Conservation (phyloP, 2,329 filamentous ascomycete genomes). For the Diaporthe destruens region DNA sequence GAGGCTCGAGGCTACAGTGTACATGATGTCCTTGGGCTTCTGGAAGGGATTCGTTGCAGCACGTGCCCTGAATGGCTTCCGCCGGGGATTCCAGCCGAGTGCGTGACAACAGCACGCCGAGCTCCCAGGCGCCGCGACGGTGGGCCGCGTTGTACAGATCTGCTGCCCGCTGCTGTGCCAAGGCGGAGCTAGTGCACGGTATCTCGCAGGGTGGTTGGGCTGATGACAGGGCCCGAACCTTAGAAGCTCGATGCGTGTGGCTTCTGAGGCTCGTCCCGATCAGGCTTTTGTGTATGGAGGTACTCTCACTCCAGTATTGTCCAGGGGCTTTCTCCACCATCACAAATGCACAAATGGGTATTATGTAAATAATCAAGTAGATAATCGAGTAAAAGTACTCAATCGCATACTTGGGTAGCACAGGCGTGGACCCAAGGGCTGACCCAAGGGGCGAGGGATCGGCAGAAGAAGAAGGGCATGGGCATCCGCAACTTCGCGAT, state of each 20-base stretch:
- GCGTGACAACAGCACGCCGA: background rate
- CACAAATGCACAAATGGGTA: too few relatives aligned
- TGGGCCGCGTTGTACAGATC: slow-evolving; percentile 12
- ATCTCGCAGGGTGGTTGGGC: background rate
- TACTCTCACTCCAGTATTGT: too few relatives aligned
- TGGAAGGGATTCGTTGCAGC: background rate
- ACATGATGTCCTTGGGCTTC: background rate
- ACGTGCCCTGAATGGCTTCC: background rate
- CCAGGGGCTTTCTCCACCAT: too few relatives aligned
- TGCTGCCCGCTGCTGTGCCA: slow-evolving; percentile 14
- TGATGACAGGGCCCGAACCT: background rate
- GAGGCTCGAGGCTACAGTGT: background rate
- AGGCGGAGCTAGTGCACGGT: slow-evolving; percentile 10
- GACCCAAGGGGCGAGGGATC: slow-evolving; percentile 2
- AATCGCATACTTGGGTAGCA: background rate
- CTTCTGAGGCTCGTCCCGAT: slow-evolving; percentile 18
- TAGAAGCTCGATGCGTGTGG: slow-evolving; percentile 22
- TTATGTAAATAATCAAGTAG: too few relatives aligned
- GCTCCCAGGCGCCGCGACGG: too few relatives aligned
- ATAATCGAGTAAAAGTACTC: too few relatives aligned
- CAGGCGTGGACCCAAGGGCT: background rate
- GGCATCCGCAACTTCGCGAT: slow-evolving; percentile 17
- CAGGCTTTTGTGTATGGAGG: background rate
- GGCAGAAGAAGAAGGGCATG: background rate
- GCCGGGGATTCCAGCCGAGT: background rate